Percentiles rank a stretch among this genome's conserved stretches.
These are phyloP conservation scores for Xylariaceae sp. DNA, from an alignment of 2,329 filamentous ascomycete genomes.

Conservation along the genomic window DNA sequence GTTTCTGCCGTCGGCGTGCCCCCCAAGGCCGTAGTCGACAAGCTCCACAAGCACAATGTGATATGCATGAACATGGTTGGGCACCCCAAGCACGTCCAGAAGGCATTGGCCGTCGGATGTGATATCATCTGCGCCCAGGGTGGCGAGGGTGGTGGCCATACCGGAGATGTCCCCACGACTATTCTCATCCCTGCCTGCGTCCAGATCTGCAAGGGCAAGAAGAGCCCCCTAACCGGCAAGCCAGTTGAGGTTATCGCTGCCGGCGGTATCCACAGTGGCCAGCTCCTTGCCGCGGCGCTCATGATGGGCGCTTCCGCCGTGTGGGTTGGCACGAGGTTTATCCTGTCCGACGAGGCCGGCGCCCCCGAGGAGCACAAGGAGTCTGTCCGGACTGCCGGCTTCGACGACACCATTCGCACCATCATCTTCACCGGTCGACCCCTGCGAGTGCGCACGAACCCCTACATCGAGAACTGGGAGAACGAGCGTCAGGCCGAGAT, in stretches of 20 bases:
- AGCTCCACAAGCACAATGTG: conserved; percentile 78
- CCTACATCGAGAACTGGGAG: conserved; percentile 96
- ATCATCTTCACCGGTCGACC: conserved; percentile 98
- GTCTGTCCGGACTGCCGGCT: conserved; percentile 82
- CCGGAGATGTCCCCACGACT: conserved; percentile 85
- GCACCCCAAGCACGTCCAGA: conserved; percentile 97
- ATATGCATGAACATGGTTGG: conserved; percentile 99
- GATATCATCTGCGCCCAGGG: conserved; percentile 99
- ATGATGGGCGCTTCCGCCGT: conserved; percentile 90
- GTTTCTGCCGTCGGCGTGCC: conserved; percentile 95
- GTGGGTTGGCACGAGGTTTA: conserved; percentile 96
- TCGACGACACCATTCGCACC: conserved; percentile 93
- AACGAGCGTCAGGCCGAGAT: conserved; percentile 85
- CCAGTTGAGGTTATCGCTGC: conserved; percentile 90
- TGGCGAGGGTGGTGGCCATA: conserved; percentile 95
- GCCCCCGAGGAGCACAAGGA: conserved; percentile 93
- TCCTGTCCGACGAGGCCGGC: conserved; percentile 89
- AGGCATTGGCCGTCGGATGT: conserved; percentile 84
- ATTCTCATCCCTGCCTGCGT: conserved; percentile 91
- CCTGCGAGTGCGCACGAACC: conserved; percentile 85
- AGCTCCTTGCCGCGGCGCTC: conserved; percentile 80
- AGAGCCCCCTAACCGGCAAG: conserved; percentile 77
- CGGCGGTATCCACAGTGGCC: conserved; percentile 89
- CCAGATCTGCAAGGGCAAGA: conserved; percentile 71
- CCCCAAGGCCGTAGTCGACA: conserved; percentile 81